These are phyloP conservation scores for Arabidopsis lyrata DNA, from an alignment of 441 rosid species.

Conservation along the genomic window DNA sequence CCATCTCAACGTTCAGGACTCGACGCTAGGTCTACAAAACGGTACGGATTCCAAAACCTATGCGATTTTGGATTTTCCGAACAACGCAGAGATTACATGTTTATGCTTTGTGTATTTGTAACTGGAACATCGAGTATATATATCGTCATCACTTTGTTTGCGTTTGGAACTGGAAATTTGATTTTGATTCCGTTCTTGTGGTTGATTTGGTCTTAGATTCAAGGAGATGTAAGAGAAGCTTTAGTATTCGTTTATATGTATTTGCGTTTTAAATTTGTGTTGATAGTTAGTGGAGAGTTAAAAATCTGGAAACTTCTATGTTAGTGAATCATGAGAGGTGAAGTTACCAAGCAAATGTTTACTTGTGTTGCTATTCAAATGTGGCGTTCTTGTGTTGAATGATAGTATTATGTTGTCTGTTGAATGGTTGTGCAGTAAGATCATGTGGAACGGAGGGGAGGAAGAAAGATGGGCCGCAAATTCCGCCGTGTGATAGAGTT, in stretches of 20 bases:
- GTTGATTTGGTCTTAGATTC: constrained; percentile 20
- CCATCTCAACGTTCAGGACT: constrained; percentile 52
- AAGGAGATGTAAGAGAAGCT: neutral
- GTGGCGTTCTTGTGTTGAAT: constrained; percentile 19
- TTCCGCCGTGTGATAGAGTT: constrained; percentile 54
- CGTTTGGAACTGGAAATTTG: constrained; percentile 4
- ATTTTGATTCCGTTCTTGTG: neutral
- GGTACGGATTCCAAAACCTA: constrained; percentile 52
- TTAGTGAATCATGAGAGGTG: neutral
- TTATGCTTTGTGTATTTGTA: constrained; percentile 10
- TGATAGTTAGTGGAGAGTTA: constrained; percentile 12
- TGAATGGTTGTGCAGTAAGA: constrained; percentile 49
- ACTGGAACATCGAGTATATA: neutral
- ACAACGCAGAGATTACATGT: constrained; percentile 7
- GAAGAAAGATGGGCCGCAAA: constrained; percentile 57
- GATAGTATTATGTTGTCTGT: constrained; percentile 1
- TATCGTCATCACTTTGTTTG: constrained; percentile 8
- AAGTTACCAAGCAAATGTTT: neutral
- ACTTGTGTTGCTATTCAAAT: constrained; percentile 5
- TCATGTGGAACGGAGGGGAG: constrained; percentile 67
- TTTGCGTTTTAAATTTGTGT: constrained; percentile 1
- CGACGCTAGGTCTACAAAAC: constrained; percentile 60
- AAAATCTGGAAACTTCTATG: constrained; percentile 14
- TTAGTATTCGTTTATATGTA: neutral
- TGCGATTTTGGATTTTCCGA: constrained; percentile 17